These are phyloP conservation scores for Trypanosoma congolense DNA, from an alignment of 208 protist genomes.

Conservation along the genomic window DNA sequence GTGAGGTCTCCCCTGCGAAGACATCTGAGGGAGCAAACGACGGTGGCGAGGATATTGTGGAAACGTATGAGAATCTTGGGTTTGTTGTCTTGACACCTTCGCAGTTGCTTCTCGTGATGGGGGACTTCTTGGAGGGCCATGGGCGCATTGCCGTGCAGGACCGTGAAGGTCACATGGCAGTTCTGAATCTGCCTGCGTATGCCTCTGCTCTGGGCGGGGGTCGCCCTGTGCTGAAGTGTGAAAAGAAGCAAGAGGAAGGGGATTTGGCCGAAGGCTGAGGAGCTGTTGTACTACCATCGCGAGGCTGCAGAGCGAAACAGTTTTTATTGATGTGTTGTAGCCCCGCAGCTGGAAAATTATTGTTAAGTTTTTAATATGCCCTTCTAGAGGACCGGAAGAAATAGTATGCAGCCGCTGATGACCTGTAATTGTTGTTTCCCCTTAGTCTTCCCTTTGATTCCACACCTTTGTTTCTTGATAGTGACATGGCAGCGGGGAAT, in stretches of 20 bases:
- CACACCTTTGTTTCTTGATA: too few species aligned
- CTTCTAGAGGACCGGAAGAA: too few species aligned
- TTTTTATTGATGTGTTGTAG: too few species aligned
- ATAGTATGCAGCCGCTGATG: too few species aligned
- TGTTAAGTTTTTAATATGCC: too few species aligned
- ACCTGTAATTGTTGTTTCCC: too few species aligned
- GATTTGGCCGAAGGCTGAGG: too few species aligned
- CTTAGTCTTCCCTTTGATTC: too few species aligned
- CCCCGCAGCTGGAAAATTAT: too few species aligned
- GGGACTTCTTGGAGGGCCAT: conserved; percentile 30
- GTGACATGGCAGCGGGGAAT: too few species aligned
- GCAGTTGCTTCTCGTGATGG: conserved; percentile 17
- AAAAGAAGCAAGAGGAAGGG: not conserved
- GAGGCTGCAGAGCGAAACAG: too few species aligned
- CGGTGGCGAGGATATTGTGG: conserved; percentile 4
- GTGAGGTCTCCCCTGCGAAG: not conserved
- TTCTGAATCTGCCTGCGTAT: conserved; percentile 27
- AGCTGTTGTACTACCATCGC: too few species aligned
- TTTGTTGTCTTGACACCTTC: conserved; percentile 19
- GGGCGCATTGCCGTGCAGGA: conserved; percentile 33
- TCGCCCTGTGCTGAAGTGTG: not conserved
- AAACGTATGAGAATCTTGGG: conserved; percentile 1
- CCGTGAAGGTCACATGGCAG: conserved; percentile 15
- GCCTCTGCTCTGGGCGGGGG: conserved; percentile 17
- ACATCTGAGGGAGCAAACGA: not conserved